phyloP scores from a whole-genome alignment of 805 yeast species.

The Candida silvatica region DNA sequence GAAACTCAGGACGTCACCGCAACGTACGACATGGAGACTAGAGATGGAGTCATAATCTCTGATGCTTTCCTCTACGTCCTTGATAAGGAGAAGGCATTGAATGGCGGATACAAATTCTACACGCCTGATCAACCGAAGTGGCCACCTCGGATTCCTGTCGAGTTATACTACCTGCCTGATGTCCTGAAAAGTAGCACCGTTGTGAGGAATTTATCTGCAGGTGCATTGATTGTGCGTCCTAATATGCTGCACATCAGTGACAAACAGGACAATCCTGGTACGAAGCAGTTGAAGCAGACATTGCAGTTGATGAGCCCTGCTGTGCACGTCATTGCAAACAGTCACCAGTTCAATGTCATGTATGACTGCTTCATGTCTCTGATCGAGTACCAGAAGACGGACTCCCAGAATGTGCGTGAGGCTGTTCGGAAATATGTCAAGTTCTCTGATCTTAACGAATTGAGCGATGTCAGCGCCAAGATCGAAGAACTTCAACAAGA shows the following conservation, averaged over 20 bases:
- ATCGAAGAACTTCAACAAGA: constrained; percentile 16
- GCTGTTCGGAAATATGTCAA: constrained; percentile 23
- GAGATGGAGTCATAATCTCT: constrained; percentile 46
- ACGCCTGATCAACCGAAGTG: constrained; percentile 29
- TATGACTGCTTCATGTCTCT: constrained; percentile 42
- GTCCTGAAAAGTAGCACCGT: constrained; percentile 35
- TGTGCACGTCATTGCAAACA: constrained; percentile 43
- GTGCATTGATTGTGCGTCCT: constrained; percentile 39
- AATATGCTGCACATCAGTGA: constrained; percentile 39
- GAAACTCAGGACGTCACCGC: constrained; percentile 31
- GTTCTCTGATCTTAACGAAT: constrained; percentile 20
- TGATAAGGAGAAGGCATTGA: constrained; percentile 26
- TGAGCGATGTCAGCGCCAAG: constrained; percentile 9
- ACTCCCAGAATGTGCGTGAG: constrained; percentile 32
- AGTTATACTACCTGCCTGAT: constrained; percentile 45
- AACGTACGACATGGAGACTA: constrained; percentile 47
- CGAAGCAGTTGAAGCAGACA: constrained; percentile 13
- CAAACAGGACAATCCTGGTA: constrained; percentile 1
- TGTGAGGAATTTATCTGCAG: constrained; percentile 45
- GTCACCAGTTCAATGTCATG: constrained; percentile 47
- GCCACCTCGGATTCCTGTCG: constrained; percentile 66
- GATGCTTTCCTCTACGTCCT: constrained; percentile 50
- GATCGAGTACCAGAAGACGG: constrained; percentile 25
- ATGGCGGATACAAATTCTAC: constrained; percentile 25
- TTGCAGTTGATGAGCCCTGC: constrained; percentile 30